A percentile compares a stretch with the other conserved stretches of the same genome.
Evolutionary conservation across 768 basidiomycete genomes (phyloP).

Genomic region (Thelephora aurantiotincta): DNA sequence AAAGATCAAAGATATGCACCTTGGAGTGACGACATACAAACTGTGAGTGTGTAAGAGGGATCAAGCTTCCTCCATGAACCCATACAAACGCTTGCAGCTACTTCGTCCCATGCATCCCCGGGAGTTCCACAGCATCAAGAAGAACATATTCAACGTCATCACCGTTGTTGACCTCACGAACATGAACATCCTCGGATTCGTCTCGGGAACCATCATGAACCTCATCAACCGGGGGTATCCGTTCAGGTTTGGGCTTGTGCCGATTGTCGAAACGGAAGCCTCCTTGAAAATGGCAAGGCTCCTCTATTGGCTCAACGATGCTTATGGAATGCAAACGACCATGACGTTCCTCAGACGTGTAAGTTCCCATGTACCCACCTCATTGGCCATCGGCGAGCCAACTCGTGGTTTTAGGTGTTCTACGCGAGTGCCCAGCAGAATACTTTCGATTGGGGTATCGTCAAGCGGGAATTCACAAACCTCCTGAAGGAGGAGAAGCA

Average conservation of each 20-base stretch:
- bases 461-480: constrained; percentile 24
- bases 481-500: constrained; percentile 20
- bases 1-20: constrained; percentile 51
- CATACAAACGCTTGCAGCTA: constrained; percentile 28
- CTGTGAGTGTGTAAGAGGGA: not conserved
- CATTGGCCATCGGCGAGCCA: not conserved
- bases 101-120: constrained; percentile 72
- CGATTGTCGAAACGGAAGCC: constrained; percentile 39
- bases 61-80: no score
- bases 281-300: constrained; percentile 57
- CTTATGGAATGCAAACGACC: constrained; percentile 49
- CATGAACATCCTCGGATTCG: constrained; percentile 39
- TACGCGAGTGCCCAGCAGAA: constrained; percentile 5
- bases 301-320: constrained; percentile 50
- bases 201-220: constrained; percentile 46
- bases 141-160: constrained; percentile 77
- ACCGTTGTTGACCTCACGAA: constrained; percentile 71
- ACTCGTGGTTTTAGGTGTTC: not conserved
- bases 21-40: not conserved
- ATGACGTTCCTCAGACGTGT: constrained; percentile 47
- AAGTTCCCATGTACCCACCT: constrained; percentile 7
- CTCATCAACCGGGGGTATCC: constrained; percentile 67
- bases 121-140: constrained; percentile 54
- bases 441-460: constrained; percentile 27
- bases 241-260: constrained; percentile 79